These are phyloP conservation scores for Echeveria elegans DNA, from an alignment of 164 flowering plant species.

Conservation along the genomic window DNA sequence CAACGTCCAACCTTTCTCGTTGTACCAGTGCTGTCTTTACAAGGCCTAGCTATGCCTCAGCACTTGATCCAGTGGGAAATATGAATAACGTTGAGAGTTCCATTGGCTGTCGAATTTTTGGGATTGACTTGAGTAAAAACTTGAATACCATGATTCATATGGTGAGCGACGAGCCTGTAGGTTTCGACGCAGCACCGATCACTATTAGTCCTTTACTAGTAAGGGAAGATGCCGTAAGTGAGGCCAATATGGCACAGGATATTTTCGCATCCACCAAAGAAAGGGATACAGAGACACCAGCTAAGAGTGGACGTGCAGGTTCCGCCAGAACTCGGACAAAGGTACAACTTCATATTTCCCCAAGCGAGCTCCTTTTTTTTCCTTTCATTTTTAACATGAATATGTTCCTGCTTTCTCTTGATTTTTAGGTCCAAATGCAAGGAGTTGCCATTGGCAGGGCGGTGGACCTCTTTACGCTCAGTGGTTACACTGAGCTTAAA, in stretches of 20 bases:
- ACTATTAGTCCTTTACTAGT: slow-evolving; percentile 9
- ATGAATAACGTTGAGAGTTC: slow-evolving; percentile 29
- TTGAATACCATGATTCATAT: slow-evolving; percentile 9
- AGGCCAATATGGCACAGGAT: slow-evolving; percentile 3
- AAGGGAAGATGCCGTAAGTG: slow-evolving; percentile 17
- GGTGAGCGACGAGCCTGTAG: slow-evolving; percentile 15
- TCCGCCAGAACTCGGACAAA: slow-evolving; percentile 48
- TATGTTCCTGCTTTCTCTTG: neutral
- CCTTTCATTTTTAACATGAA: neutral
- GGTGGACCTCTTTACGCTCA: slow-evolving; percentile 47
- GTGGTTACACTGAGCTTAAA: slow-evolving; percentile 46
- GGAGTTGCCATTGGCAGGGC: slow-evolving; percentile 81
- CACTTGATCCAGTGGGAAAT: slow-evolving; percentile 25
- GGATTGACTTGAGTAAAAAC: slow-evolving; percentile 49
- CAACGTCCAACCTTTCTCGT: slow-evolving; percentile 12
- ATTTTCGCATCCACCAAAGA: slow-evolving; percentile 18
- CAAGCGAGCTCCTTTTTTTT: neutral
- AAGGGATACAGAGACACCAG: slow-evolving; percentile 20
- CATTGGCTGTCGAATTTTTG: slow-evolving; percentile 63
- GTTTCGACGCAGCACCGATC: neutral
- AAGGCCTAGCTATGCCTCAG: slow-evolving; percentile 10
- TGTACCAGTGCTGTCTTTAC: slow-evolving; percentile 12
- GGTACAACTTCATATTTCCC: slow-evolving; percentile 19
- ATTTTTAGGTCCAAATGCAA: slow-evolving; percentile 76
- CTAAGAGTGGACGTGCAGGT: slow-evolving; percentile 20